These are phyloP conservation scores for Yamadazyma spencermartinsiae DNA, from an alignment of 1,139 yeast species.

Conservation along the genomic window DNA sequence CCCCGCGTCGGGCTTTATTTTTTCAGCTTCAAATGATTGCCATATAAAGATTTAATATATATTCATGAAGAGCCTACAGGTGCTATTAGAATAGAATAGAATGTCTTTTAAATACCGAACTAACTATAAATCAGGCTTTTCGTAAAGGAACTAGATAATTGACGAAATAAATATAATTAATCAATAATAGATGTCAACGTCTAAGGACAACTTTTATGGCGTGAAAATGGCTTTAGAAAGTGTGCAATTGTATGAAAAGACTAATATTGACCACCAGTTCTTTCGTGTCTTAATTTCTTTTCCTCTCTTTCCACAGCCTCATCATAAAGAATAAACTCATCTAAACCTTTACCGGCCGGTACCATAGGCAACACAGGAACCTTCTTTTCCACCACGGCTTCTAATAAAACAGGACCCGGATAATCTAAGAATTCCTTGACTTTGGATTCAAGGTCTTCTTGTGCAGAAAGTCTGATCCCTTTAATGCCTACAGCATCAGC, in stretches of 20 bases:
- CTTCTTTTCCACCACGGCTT: conserved; percentile 90
- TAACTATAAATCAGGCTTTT: background rate
- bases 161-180: too few species aligned
- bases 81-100: background rate
- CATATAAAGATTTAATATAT: too few species aligned
- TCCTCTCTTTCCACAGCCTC: conserved; percentile 77
- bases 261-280: conserved; percentile 58
- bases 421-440: conserved; percentile 73
- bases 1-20: conserved; percentile 49
- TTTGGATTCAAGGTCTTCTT: conserved; percentile 59
- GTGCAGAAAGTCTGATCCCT: conserved; percentile 72
- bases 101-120: background rate
- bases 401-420: conserved; percentile 84
- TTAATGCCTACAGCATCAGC: conserved; percentile 93
- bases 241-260: background rate
- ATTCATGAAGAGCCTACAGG: background rate
- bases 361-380: conserved; percentile 99
- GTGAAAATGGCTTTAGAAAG: background rate
- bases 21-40: conserved; percentile 9
- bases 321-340: conserved; percentile 87
- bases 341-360: conserved; percentile 92
- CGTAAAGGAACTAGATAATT: too few species aligned
- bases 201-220: too few species aligned
- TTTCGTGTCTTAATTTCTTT: conserved; percentile 58
- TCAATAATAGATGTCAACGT: too few species aligned